Conservation (phyloP, 2,329 filamentous ascomycete species). For the Pyricularia sp. region DNA sequence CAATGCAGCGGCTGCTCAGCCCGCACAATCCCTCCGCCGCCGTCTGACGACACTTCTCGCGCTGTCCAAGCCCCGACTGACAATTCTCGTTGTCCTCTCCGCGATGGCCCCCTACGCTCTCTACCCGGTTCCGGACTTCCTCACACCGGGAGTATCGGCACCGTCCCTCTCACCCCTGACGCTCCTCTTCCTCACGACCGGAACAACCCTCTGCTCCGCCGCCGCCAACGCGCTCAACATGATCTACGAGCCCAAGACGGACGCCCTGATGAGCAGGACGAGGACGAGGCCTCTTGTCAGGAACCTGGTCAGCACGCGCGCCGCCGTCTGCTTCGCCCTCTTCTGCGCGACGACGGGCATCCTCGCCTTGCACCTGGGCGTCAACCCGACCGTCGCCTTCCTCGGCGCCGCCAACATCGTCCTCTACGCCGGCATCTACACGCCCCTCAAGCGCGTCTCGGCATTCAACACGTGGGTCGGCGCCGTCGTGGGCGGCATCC, state of each 20-base stretch:
- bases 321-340: conserved; percentile 69
- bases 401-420: conserved; percentile 75
- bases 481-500: conserved; percentile 82
- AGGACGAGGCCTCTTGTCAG: conserved; percentile 81
- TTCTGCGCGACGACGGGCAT: conserved; percentile 56
- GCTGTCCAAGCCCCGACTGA: conserved; percentile 88
- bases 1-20: conserved; percentile 35
- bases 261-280: conserved; percentile 88
- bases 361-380: conserved; percentile 68
- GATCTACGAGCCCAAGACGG: conserved; percentile 83
- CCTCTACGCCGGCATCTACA: conserved; percentile 86
- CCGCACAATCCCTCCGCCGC: conserved; percentile 43
- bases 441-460: conserved; percentile 76
- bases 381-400: conserved; percentile 84
- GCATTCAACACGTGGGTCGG: conserved; percentile 92
- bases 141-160: conserved; percentile 48
- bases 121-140: conserved; percentile 80
- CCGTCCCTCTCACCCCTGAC: conserved; percentile 85
- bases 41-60: conserved; percentile 71
- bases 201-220: conserved; percentile 79
- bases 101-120: conserved; percentile 85
- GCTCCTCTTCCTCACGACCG: conserved; percentile 78
- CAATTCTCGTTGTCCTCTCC: conserved; percentile 79
- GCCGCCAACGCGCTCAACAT: conserved; percentile 94
- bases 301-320: conserved; percentile 56